Evolutionary conservation across 73 alveolate species (phyloP).

Genomic region (Paramecium pentaurelia): DNA sequence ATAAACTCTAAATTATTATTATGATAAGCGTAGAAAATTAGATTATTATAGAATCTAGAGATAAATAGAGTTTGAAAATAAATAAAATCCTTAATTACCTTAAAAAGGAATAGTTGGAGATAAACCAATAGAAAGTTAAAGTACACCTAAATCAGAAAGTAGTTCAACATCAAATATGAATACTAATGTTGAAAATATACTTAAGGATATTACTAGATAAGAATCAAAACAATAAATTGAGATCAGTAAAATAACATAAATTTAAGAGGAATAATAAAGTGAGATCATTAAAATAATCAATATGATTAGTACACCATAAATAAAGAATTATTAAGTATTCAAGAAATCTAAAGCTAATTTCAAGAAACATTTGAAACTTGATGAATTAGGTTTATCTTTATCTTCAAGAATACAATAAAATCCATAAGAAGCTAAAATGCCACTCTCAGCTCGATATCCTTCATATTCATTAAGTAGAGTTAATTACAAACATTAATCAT

Average conservation of each 20-base stretch:
- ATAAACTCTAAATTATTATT: slow-evolving; percentile 12
- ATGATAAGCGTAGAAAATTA: slow-evolving; percentile 59
- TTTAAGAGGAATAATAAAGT: neutral
- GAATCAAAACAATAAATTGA: neutral
- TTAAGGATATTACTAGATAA: neutral
- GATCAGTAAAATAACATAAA: neutral
- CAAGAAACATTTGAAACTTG: neutral
- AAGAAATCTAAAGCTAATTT: neutral
- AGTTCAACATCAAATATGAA: neutral
- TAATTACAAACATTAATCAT: neutral
- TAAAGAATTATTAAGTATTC: neutral
- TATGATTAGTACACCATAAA: neutral
- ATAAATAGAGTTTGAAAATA: slow-evolving; percentile 55
- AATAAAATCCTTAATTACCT: slow-evolving; percentile 55
- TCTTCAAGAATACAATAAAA: neutral
- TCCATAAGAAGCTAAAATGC: neutral
- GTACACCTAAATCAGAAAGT: neutral
- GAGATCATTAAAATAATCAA: neutral
- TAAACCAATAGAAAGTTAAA: neutral
- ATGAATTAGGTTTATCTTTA: neutral
- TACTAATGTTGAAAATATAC: neutral
- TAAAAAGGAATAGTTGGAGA: slow-evolving; percentile 63
- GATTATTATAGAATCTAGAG: slow-evolving; percentile 53
- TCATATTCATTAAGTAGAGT: neutral
- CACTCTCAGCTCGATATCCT: neutral